These are phyloP conservation scores for Pseudogymnoascus sp. DNA, from an alignment of 2,329 filamentous ascomycete species.

Conservation along the genomic window DNA sequence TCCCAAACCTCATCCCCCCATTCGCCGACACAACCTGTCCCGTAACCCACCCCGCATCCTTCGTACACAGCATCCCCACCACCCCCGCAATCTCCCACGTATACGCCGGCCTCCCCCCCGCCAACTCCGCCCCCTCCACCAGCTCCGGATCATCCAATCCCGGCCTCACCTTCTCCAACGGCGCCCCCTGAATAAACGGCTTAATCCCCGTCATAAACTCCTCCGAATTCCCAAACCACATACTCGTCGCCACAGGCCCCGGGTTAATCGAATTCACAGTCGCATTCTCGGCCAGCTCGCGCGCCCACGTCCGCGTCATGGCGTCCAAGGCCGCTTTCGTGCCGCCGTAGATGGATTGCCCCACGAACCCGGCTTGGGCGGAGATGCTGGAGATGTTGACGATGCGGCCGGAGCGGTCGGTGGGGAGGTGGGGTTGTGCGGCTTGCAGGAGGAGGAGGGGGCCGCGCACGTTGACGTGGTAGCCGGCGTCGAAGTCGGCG, in stretches of 20 bases:
- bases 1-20: slow-evolving; percentile 58
- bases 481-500: slow-evolving; percentile 63
- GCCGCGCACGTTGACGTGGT: slow-evolving; percentile 74
- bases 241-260: slow-evolving; percentile 59
- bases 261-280: slow-evolving; percentile 63
- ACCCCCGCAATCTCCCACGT: slow-evolving; percentile 66
- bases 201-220: slow-evolving; percentile 53
- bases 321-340: slow-evolving; percentile 61
- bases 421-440: slow-evolving; percentile 59
- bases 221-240: slow-evolving; percentile 51
- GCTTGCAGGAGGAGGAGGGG: slow-evolving; percentile 73
- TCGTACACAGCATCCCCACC: slow-evolving; percentile 66
- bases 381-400: slow-evolving; percentile 56
- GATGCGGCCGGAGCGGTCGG: slow-evolving; percentile 58
- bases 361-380: slow-evolving; percentile 47
- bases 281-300: slow-evolving; percentile 52
- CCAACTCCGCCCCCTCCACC: slow-evolving; percentile 49
- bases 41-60: slow-evolving; percentile 69
- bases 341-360: slow-evolving; percentile 56
- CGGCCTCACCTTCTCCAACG: slow-evolving; percentile 52
- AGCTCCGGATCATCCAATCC: slow-evolving; percentile 55
- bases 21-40: slow-evolving; percentile 75
- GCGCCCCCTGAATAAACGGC: slow-evolving; percentile 55
- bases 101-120: slow-evolving; percentile 55
- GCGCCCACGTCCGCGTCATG: slow-evolving; percentile 62